Percentiles rank a stretch among this genome's conserved stretches.
phyloP scores from a whole-genome alignment of 768 basidiomycete genomes.

The Tephrocybe rancida region DNA sequence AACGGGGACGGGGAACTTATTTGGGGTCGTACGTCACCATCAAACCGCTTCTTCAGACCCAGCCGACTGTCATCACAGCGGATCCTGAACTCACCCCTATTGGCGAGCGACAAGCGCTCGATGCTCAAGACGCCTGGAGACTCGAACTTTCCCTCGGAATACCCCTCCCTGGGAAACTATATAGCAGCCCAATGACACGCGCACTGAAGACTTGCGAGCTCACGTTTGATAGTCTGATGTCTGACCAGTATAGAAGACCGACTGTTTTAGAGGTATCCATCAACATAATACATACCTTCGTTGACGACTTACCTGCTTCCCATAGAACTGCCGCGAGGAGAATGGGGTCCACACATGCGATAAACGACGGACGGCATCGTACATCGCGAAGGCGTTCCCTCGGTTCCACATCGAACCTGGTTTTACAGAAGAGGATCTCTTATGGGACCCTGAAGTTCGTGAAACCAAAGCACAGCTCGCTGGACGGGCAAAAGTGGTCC shows the following conservation, averaged over 20 bases:
- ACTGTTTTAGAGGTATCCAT: conserved; percentile 58
- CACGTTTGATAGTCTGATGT: conserved; percentile 46
- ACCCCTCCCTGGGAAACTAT: conserved; percentile 56
- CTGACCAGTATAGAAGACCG: conserved; percentile 19
- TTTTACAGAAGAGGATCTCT: conserved; percentile 63
- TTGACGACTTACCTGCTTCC: neutral
- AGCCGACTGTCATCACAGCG: conserved; percentile 37
- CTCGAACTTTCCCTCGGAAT: conserved; percentile 45
- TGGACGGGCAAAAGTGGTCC: conserved; percentile 47
- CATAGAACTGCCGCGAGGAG: conserved; percentile 68
- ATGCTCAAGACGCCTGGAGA: conserved; percentile 48
- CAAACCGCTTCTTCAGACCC: neutral
- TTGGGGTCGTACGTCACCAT: conserved; percentile 69
- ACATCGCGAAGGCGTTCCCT: conserved; percentile 53
- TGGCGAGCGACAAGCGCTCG: conserved; percentile 58
- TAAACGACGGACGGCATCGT: conserved; percentile 51
- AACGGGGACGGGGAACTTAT: conserved; percentile 65
- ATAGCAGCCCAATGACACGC: conserved; percentile 65
- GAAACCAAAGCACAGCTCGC: conserved; percentile 54
- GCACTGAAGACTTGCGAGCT: conserved; percentile 60
- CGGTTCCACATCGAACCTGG: conserved; percentile 55
- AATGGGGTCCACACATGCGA: conserved; percentile 76
- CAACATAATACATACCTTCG: neutral
- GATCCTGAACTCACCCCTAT: conserved; percentile 65
- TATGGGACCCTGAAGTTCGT: conserved; percentile 58